These are phyloP conservation scores for Trypethelium eluteriae DNA, from an alignment of 495 filamentous ascomycete species.

Conservation along the genomic window DNA sequence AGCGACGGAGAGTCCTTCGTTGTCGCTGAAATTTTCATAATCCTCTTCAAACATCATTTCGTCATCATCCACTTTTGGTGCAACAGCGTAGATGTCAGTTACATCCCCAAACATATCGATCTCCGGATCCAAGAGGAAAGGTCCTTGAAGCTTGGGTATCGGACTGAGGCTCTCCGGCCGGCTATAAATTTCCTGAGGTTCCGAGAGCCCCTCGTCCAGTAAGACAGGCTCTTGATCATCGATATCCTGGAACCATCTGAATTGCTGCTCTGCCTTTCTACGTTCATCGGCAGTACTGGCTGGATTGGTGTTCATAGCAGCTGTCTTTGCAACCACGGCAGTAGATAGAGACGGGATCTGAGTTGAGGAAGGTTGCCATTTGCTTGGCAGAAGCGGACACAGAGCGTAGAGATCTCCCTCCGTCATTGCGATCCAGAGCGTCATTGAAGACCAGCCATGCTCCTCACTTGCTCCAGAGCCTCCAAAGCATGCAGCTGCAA, in stretches of 20 bases:
- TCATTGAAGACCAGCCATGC: conserved; percentile 83
- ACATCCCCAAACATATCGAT: conserved; percentile 60
- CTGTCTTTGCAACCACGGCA: conserved; percentile 59
- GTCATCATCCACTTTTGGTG: conserved; percentile 46
- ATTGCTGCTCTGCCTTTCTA: conserved; percentile 59
- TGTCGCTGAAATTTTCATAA: conserved; percentile 39
- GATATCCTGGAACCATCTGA: conserved; percentile 74
- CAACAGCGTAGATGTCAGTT: conserved; percentile 52
- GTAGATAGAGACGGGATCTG: conserved; percentile 70
- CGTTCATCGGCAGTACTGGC: conserved; percentile 48
- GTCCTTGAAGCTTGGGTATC: conserved; percentile 75
- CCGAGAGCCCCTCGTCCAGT: conserved; percentile 36
- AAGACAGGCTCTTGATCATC: conserved; percentile 64
- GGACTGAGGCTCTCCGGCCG: conserved; percentile 63
- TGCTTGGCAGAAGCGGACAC: conserved; percentile 76
- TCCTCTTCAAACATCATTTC: conserved; percentile 49
- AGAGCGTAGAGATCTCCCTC: conserved; percentile 83
- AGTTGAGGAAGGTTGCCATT: conserved; percentile 69
- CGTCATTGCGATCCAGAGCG: conserved; percentile 82
- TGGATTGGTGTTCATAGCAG: conserved; percentile 51
- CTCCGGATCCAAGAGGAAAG: conserved; percentile 63
- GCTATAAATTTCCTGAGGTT: conserved; percentile 52
- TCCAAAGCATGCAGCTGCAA: conserved; percentile 76
- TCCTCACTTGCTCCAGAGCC: conserved; percentile 55
- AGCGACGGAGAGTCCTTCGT: conserved; percentile 60